Percentiles rank a stretch among this genome's conserved stretches.
Conservation (phyloP, 352 stramenopile species). For the Phytophthora agathidicida region DNA sequence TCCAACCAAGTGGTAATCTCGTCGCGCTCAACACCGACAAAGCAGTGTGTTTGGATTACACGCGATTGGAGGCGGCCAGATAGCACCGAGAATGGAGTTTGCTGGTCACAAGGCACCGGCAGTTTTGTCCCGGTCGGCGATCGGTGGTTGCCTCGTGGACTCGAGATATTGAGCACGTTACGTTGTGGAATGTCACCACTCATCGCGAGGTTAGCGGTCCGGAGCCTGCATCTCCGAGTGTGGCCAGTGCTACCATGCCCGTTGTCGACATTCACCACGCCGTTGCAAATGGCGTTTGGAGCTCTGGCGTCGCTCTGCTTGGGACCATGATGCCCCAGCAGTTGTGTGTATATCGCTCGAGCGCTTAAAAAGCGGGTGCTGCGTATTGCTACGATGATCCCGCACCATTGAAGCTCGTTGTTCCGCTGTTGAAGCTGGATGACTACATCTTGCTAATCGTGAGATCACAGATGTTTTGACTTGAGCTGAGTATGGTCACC, state of each 20-base stretch:
- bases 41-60: constrained; percentile 50
- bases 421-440: constrained; percentile 10
- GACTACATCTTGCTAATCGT: constrained; percentile 28
- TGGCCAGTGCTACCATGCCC: constrained; percentile 14
- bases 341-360: constrained; percentile 34
- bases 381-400: neutral
- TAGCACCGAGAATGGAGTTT: constrained; percentile 31
- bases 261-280: constrained; percentile 45
- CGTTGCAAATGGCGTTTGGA: constrained; percentile 35
- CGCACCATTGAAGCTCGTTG: no score
- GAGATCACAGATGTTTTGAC: constrained; percentile 2
- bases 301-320: constrained; percentile 34
- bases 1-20: constrained; percentile 47
- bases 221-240: constrained; percentile 1
- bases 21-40: constrained; percentile 41
- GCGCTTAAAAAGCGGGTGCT: neutral
- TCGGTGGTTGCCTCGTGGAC: constrained; percentile 41
- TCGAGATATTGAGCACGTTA: constrained; percentile 30
- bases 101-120: constrained; percentile 47
- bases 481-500: neutral
- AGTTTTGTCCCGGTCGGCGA: constrained; percentile 49
- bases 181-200: constrained; percentile 29
- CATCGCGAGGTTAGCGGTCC: constrained; percentile 21
- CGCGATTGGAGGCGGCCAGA: neutral
- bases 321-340: constrained; percentile 38